Base-by-base conservation (phyloP, 148 eudicot genomes). In the Cornus florida region DNA sequence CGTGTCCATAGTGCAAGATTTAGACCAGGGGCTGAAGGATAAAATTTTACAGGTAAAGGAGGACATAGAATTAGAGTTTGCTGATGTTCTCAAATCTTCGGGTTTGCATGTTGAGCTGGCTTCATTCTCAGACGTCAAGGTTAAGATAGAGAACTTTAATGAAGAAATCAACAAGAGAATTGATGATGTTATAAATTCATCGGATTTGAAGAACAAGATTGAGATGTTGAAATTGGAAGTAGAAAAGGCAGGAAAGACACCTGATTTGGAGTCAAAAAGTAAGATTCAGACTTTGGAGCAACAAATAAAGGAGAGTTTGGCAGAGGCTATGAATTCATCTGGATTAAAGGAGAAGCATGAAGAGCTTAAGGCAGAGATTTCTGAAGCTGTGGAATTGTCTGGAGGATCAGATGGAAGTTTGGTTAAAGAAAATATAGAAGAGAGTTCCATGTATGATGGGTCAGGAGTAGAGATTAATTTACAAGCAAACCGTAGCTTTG, bases 121-220 rank as follows among this genome's bases (percentile, higher is more conserved):
- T 70, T 64, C 82, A 57, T 71, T 82, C 41, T 57, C 75, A 31
- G 78, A 81, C 73, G 66, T 89, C 22, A 87, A 83, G 85, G 72
- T 60, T 67, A 87, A 83, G 84, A 56, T 89, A 20, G 86, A 75
- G 38, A 88, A 91, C 66, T 81, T 88, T 64, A 83, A 88, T 76
- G 84, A 84, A 74, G 94, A 90, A 78, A 86, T 86, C 50, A 77
- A 82, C 22, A 68, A 71, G 71, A 86, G 83, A 79, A 93, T 95
- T 71, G 88, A 90, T 72, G 89, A 89, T 67, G 86, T 84, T 65
- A 82, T 90, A 7, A 82, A 79, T 79, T 90, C 98, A 69, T 82
- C 97, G 3, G 91, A 89, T 81, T 83, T 95, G 82, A 89, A 82
- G 77, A 80, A 84, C 76, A 93, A 89, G 75, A 85, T 95, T n/a